Conservation (phyloP, 495 filamentous ascomycete genomes). For the Cairneyella variabilis region DNA sequence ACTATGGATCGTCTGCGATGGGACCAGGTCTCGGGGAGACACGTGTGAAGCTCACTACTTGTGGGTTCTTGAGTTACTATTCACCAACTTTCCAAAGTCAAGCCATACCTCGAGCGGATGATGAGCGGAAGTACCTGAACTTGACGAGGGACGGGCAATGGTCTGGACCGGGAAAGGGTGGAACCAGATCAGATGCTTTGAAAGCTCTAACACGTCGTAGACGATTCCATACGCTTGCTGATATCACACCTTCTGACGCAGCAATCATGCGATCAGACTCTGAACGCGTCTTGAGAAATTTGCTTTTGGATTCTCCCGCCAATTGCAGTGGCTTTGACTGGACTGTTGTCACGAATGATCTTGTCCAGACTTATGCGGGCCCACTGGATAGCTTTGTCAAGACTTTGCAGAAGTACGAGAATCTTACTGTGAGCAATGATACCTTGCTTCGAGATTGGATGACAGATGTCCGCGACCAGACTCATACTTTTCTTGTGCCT, state of each 20-base stretch:
- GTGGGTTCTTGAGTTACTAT: conserved; percentile 34
- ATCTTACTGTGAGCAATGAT: not conserved
- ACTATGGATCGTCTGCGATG: conserved; percentile 26
- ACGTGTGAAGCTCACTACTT: conserved; percentile 22
- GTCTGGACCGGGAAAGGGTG: conserved; percentile 14
- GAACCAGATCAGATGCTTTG: conserved; percentile 14
- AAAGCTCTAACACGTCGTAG: conserved; percentile 25
- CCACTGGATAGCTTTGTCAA: conserved; percentile 4
- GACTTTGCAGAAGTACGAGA: conserved; percentile 6
- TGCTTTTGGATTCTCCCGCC: conserved; percentile 9
- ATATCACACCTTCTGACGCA: conserved; percentile 26
- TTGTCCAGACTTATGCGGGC: conserved; percentile 25
- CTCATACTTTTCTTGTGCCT: conserved; percentile 22
- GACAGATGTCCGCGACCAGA: conserved; percentile 15
- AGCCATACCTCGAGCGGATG: conserved; percentile 3
- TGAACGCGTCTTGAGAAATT: conserved; percentile 22
- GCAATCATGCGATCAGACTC: conserved; percentile 23
- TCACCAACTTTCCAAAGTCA: conserved; percentile 24
- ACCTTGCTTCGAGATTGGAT: conserved; percentile 2
- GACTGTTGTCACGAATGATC: conserved; percentile 20
- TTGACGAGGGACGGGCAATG: conserved; percentile 28
- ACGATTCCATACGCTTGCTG: conserved; percentile 26
- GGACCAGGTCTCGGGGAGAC: conserved; percentile 26
- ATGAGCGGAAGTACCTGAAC: conserved; percentile 26
- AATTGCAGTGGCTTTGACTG: conserved; percentile 31